These are phyloP conservation scores for Otatea glauca DNA, from an alignment of 176 grass and related monocot species.

Conservation along the genomic window DNA sequence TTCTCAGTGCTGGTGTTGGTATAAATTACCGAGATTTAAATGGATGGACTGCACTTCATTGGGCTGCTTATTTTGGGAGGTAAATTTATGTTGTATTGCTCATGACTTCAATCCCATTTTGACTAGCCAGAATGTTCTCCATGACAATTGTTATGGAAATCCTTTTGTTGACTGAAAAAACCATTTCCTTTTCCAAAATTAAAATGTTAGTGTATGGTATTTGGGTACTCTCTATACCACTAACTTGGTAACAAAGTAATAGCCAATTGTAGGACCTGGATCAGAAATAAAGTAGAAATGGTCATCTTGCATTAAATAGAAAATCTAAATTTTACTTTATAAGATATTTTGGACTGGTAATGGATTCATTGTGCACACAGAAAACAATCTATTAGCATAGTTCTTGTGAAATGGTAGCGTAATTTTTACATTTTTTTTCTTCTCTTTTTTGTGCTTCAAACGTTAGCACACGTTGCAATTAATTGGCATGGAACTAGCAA, in stretches of 20 bases:
- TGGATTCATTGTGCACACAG: background rate
- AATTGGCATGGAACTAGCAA: slow-evolving; percentile 29
- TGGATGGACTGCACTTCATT: slow-evolving; percentile 99
- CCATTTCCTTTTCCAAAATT: slow-evolving; percentile 15
- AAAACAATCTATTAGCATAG: background rate
- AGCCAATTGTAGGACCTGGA: background rate
- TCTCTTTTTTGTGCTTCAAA: slow-evolving; percentile 4
- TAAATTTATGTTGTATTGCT: slow-evolving; percentile 46
- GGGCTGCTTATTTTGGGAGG: slow-evolving; percentile 97
- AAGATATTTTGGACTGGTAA: slow-evolving; percentile 18
- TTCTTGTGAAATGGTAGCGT: slow-evolving; percentile 12
- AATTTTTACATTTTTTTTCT: background rate
- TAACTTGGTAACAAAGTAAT: slow-evolving; percentile 22
- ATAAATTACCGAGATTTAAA: slow-evolving; percentile 98
- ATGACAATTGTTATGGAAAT: slow-evolving; percentile 20
- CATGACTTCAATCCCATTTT: slow-evolving; percentile 12
- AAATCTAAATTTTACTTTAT: slow-evolving; percentile 17
- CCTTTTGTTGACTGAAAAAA: slow-evolving; percentile 31
- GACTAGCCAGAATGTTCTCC: slow-evolving; percentile 5
- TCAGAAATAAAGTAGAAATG: slow-evolving; percentile 27
- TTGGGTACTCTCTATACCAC: background rate
- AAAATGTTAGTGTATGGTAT: background rate
- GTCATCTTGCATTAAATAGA: slow-evolving; percentile 20
- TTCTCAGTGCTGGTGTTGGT: slow-evolving; percentile 69
- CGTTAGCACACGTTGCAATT: background rate